phyloP scores from a whole-genome alignment of 305 asterid genomes.

The Nicotiana rustica region DNA sequence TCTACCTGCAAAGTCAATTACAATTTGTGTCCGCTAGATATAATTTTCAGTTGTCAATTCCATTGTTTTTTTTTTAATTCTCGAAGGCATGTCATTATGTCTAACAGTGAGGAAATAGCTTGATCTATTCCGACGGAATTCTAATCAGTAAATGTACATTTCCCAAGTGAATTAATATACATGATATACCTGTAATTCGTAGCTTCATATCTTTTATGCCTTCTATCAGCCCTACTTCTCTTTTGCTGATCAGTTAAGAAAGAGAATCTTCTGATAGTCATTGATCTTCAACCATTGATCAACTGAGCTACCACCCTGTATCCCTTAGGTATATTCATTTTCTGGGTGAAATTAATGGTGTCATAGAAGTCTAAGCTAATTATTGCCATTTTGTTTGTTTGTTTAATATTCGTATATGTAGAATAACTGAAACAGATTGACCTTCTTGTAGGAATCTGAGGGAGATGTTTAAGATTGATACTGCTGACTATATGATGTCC shows the following conservation, averaged over 20 bases:
- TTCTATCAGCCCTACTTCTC: conserved; percentile 9
- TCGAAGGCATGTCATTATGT: background rate
- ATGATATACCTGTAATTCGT: background rate
- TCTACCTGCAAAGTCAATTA: conserved; percentile 21
- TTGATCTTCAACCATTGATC: background rate
- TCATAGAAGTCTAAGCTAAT: background rate
- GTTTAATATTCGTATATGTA: background rate
- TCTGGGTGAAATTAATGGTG: background rate
- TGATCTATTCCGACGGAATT: background rate
- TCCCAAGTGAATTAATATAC: background rate
- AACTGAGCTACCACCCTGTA: background rate
- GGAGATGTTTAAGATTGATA: conserved; percentile 38
- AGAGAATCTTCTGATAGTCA: background rate
- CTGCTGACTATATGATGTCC: conserved; percentile 44
- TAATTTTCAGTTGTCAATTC: background rate
- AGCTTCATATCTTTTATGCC: background rate
- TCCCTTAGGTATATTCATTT: conserved; percentile 16
- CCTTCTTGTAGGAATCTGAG: conserved; percentile 38
- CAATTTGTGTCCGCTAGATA: conserved; percentile 11
- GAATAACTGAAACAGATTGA: background rate
- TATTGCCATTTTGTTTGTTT: conserved; percentile 7
- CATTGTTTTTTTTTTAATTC: background rate
- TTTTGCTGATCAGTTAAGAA: background rate
- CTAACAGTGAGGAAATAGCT: conserved; percentile 3
- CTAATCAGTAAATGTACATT: background rate